A percentile compares a stretch with the other conserved stretches of the same genome.
phyloP scores from a whole-genome alignment of 2,329 filamentous ascomycete species.

The Onygena corvina region DNA sequence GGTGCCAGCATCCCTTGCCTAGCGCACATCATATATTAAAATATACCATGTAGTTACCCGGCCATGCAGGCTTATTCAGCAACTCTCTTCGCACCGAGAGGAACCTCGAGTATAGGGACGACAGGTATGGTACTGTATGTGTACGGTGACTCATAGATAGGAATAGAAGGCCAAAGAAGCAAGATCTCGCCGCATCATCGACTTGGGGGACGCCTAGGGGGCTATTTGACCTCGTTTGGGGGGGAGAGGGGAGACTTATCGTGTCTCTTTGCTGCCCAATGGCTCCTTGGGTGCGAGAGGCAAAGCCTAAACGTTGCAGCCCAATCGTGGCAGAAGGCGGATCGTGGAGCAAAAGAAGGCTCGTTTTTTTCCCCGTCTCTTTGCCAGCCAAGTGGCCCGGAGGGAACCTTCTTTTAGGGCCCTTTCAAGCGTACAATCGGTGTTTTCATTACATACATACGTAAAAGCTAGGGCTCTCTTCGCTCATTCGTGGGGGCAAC shows the following conservation, averaged over 20 bases:
- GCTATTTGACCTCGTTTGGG: too few relatives aligned
- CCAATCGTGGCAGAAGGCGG: conserved; percentile 4
- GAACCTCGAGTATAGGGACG: too few relatives aligned
- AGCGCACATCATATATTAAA: not conserved
- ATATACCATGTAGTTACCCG: not conserved
- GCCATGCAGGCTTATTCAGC: conserved; percentile 4
- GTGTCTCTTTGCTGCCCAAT: conserved; percentile 4
- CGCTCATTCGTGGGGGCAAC: conserved; percentile 1
- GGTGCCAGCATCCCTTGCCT: not conserved
- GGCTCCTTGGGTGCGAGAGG: conserved; percentile 2
- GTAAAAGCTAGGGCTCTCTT: not conserved
- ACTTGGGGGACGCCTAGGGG: not conserved
- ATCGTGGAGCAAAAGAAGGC: not conserved
- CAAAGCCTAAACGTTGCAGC: conserved; percentile 3
- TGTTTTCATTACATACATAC: conserved; percentile 2
- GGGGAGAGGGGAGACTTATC: too few relatives aligned
- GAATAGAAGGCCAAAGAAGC: not conserved
- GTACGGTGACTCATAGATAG: not conserved
- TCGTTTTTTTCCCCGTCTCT: not conserved
- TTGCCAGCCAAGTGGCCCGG: not conserved
- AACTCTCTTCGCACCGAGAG: too few relatives aligned
- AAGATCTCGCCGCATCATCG: not conserved
- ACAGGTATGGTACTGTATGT: not conserved
- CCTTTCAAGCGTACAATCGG: not conserved
- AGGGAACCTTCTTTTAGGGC: not conserved